Conservation (phyloP, 106 monocot genomes). For the Iris macrosiphon region DNA sequence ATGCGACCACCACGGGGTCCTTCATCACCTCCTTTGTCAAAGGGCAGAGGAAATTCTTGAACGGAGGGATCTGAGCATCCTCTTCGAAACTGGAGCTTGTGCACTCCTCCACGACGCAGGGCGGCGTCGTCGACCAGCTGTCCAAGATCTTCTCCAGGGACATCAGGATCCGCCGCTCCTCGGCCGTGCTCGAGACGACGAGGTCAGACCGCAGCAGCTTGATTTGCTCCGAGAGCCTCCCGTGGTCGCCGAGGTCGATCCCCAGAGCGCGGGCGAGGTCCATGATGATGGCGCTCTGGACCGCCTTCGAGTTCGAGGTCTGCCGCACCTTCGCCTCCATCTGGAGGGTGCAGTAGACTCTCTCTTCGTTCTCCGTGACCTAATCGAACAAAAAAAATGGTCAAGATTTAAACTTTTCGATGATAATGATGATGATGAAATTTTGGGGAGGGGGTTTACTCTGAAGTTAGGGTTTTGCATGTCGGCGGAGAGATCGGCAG, state of each 20-base stretch:
- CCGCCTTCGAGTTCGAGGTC: constrained; percentile 24
- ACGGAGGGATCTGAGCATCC: constrained; percentile 33
- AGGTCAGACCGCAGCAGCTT: constrained; percentile 22
- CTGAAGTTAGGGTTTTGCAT: constrained; percentile 19
- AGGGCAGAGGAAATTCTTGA: constrained; percentile 49
- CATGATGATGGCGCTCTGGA: constrained; percentile 53
- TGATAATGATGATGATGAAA: not conserved
- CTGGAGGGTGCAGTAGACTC: constrained; percentile 37
- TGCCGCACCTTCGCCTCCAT: constrained; percentile 29
- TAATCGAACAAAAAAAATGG: not conserved
- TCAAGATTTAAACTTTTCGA: not conserved
- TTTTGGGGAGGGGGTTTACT: constrained; percentile 8
- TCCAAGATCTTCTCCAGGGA: constrained; percentile 42
- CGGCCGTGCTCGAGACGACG: constrained; percentile 9
- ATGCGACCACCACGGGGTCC: constrained; percentile 54
- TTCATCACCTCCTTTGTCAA: constrained; percentile 63
- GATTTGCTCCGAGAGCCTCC: constrained; percentile 26
- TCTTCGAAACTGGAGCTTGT: constrained; percentile 22
- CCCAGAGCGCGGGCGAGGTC: constrained; percentile 43
- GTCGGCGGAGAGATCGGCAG: constrained; percentile 32
- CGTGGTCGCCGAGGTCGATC: constrained; percentile 14
- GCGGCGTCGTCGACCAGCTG: constrained; percentile 27
- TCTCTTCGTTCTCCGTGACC: constrained; percentile 41
- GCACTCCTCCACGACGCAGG: not conserved
- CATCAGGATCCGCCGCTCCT: constrained; percentile 38